phyloP scores from a whole-genome alignment of 768 basidiomycete species.

The Porpolomopsis calyptriformis region DNA sequence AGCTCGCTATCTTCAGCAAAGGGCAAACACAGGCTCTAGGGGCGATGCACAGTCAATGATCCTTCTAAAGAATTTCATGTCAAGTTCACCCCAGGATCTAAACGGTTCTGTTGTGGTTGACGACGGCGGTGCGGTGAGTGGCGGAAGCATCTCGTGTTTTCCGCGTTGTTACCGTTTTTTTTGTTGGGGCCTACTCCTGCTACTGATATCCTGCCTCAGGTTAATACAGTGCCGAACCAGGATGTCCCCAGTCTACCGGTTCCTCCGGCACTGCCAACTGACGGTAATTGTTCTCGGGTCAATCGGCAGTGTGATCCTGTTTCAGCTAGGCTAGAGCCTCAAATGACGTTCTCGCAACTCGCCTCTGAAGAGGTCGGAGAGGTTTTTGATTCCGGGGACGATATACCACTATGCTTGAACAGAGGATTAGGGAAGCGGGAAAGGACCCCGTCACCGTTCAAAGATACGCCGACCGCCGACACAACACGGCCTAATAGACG shows the following conservation, averaged over 20 bases:
- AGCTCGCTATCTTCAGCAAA: constrained; percentile 34
- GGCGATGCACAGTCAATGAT: constrained; percentile 27
- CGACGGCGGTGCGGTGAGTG: neutral
- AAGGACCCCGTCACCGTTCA: constrained; percentile 2
- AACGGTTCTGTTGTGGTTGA: neutral
- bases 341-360: neutral
- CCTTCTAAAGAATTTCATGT: constrained; percentile 28
- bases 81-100: constrained; percentile 2
- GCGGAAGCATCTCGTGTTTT: neutral
- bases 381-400: constrained; percentile 7
- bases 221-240: neutral
- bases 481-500: constrained; percentile 2
- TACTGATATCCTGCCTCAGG: neutral
- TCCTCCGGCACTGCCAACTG: neutral
- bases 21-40: constrained; percentile 15
- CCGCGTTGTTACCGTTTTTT: neutral
- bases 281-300: neutral
- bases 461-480: neutral
- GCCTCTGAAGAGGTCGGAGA: neutral
- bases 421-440: constrained; percentile 6
- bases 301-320: neutral
- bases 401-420: constrained; percentile 3
- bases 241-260: neutral
- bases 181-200: neutral
- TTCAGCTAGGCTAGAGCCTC: neutral